phyloP scores from a whole-genome alignment of 306 rosid species.

The Fagus crenata region DNA sequence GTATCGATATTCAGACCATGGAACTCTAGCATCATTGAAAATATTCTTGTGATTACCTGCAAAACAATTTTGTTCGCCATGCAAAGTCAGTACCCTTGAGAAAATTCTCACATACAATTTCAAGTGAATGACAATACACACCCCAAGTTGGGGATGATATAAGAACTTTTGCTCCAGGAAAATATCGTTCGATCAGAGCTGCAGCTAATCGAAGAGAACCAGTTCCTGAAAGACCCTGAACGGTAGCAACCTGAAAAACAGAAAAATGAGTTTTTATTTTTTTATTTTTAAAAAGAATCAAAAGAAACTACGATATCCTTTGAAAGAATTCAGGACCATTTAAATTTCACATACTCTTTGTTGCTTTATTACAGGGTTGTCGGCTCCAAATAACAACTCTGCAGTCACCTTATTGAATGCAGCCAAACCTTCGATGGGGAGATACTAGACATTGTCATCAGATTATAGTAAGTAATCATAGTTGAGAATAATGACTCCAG shows the following conservation, averaged over 20 bases:
- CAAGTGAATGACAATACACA: conserved; percentile 34
- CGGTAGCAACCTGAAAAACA: conserved; percentile 77
- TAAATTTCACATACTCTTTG: conserved; percentile 55
- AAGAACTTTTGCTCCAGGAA: conserved; percentile 82
- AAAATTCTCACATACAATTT: conserved; percentile 24
- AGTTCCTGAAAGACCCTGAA: conserved; percentile 98
- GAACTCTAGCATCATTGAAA: conserved; percentile 84
- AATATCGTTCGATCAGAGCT: conserved; percentile 84
- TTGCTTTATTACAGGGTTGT: conserved; percentile 68
- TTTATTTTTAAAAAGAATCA: neutral
- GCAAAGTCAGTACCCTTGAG: conserved; percentile 20
- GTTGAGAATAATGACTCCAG: conserved; percentile 21
- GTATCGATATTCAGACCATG: conserved; percentile 93
- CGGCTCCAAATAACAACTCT: conserved; percentile 85
- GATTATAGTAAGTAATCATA: conserved; percentile 29
- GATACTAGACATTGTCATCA: conserved; percentile 57
- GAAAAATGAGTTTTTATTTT: neutral
- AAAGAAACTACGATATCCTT: neutral
- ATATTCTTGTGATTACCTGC: conserved; percentile 98
- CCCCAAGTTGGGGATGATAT: conserved; percentile 99
- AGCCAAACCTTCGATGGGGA: conserved; percentile 96
- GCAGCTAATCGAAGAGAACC: conserved; percentile 92
- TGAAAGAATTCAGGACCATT: neutral
- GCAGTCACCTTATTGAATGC: conserved; percentile 95
- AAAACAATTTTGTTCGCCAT: conserved; percentile 16